Evolutionary conservation across 1,284 basidiomycete genomes (phyloP), one percentile per base, ranked within the genome.

Genomic region (Ustilago vetiveriae): DNA sequence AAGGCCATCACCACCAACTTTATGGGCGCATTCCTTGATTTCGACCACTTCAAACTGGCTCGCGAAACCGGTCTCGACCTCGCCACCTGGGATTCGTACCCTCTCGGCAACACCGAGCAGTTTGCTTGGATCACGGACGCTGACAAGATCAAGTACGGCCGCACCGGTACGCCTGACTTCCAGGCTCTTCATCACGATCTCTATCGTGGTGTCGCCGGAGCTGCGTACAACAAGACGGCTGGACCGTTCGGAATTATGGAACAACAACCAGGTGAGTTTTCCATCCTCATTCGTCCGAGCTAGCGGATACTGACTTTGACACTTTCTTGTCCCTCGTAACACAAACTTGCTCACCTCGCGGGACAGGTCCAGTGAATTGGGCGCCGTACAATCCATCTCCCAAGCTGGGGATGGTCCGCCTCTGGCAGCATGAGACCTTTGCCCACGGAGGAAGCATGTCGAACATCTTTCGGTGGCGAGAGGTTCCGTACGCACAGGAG

Each of bases 381-480:
- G 58, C 67, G 6, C 35, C 54, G 0, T 50, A 32, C 24, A 71
- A 71, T 30, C 71, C 71, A 0, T 51, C 49, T 10, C 71, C 71
- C 3, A 55, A 58, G 36, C 47, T 52, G 21, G 71, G 71, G 4
- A 69, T 70, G 58, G 57, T 67, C 3, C 51, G 71, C 2, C 52
- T 73, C 11, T 73, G 71, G 71, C 49, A 65, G 41, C 71, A 70
- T 51, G 71, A 73, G 40, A 66, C 69, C 10, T 62, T 69, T n/a
- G 59, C 67, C 3, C 67, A 71, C 32, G 67, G 63, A 14, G 60
- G 59, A 10, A 60, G 56, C 41, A 58, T 73, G 43, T 59, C 48
- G 19, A 71, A 67, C 49, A 67, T 71, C 52, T 74, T 74, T 52
- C 62, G 72, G 16, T 74, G 63, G 63, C 54, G 72, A 17, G 56